Evolutionary conservation across 352 stramenopile genomes (phyloP), one percentile per base, ranked within the genome.

Genomic region (Pythium vanterpoolii): DNA sequence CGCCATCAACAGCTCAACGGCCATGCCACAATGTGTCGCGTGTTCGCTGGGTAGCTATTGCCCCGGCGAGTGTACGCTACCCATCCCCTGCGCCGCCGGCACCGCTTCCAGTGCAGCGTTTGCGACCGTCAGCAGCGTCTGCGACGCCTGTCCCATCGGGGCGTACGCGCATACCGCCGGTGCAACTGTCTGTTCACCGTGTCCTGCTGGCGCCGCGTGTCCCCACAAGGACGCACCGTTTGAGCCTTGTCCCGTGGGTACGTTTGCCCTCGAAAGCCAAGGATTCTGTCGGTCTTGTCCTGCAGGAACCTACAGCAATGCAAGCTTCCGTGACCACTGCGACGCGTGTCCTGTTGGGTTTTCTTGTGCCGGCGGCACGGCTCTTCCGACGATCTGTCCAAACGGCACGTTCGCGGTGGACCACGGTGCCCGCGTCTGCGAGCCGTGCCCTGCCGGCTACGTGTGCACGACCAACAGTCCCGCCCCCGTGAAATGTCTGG

Each of bases 1-100:
- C 6, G 42, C 79, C 1, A 36, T 66, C 19, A 83, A 89, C 21
- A 19, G 21, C 3, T 72, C 71, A 5, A 82, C 66, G 0, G 62
- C 53, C 0, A 36, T 67, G 1, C 53, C 67, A 2, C 64, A 73
- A 45, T 88, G 78, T 19, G 27, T 86, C 7, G 59, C 61, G 3
- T 89, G 79, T 24, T 77, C 73, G 18, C 60, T 81, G 6, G 79
- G 79, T 0, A 48, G 73, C 57, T 79, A 73, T 44, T 90, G 81
- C 45, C 4, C 68, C 6, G 81, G 78, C 5, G 76, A 64, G 1
- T 89, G 78, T 30, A 36, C 60, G 7, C 27, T 56, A 13, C 74
- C 81, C 13, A 51, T 49, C 18, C 47, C 75, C 23, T 89, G 81
- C 33, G 62, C 66, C 10, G 42, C 60, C 19, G 78, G 78, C 19